Conservation (phyloP, 306 rosid genomes). For the Corylus heterophylla region DNA sequence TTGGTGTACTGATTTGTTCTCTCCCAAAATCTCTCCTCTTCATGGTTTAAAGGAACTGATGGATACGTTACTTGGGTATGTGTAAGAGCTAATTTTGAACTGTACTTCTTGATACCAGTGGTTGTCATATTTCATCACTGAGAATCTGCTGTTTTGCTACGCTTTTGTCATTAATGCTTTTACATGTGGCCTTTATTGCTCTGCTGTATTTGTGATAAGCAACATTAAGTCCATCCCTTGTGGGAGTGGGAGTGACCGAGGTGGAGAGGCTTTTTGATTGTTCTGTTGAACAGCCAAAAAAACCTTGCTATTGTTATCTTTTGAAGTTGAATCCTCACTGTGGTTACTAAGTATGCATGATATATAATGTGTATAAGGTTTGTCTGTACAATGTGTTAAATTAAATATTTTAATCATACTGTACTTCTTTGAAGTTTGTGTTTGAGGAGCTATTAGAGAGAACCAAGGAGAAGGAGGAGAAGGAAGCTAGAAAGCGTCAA, state of each 20-base stretch:
- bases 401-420: constrained; percentile 21
- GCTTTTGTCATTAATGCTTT: not conserved
- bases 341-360: not conserved
- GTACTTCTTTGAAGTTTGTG: constrained; percentile 59
- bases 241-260: not conserved
- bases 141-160: not conserved
- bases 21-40: too few species aligned
- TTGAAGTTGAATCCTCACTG: not conserved
- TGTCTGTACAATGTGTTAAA: constrained; percentile 16
- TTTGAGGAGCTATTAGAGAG: constrained; percentile 84
- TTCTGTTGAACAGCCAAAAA: not conserved
- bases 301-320: not conserved
- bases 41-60: not conserved
- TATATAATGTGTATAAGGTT: not conserved
- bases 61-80: not conserved
- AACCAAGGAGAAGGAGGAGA: constrained; percentile 94
- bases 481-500: constrained; percentile 97
- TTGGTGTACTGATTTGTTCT: too few species aligned
- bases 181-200: not conserved
- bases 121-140: not conserved
- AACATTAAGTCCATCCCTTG: not conserved
- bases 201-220: not conserved
- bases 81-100: not conserved
- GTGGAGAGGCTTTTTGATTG: not conserved
- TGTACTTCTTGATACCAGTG: not conserved